These are phyloP conservation scores for Pezicula carpinea DNA, from an alignment of 2,329 filamentous ascomycete species.

Conservation along the genomic window DNA sequence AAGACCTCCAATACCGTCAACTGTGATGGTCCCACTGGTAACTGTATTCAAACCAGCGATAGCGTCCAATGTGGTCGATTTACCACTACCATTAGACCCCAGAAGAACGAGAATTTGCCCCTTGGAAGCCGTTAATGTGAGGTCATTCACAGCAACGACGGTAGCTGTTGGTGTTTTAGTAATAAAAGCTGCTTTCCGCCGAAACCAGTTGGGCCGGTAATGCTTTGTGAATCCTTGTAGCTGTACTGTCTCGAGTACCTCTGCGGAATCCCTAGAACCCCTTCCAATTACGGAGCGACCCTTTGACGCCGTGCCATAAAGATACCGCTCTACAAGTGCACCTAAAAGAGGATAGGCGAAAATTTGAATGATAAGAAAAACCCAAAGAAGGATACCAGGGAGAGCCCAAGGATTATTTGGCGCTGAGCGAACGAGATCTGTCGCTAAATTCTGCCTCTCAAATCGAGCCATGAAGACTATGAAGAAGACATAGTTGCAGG, in stretches of 20 bases:
- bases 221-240: constrained; percentile 73
- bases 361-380: constrained; percentile 74
- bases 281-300: constrained; percentile 48
- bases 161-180: constrained; percentile 46
- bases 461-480: constrained; percentile 71
- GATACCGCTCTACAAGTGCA: constrained; percentile 64
- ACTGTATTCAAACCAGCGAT: constrained; percentile 79
- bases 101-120: constrained; percentile 84
- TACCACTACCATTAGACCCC: constrained; percentile 86
- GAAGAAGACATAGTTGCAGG: constrained; percentile 85
- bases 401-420: constrained; percentile 64
- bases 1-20: constrained; percentile 73
- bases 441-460: constrained; percentile 55
- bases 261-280: constrained; percentile 5
- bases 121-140: constrained; percentile 66
- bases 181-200: constrained; percentile 35
- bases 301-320: constrained; percentile 71
- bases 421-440: constrained; percentile 57
- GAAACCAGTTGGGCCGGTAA: constrained; percentile 63
- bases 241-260: constrained; percentile 50
- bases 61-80: constrained; percentile 83
- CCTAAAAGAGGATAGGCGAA: constrained; percentile 73
- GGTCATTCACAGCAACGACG: constrained; percentile 72
- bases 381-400: constrained; percentile 71
- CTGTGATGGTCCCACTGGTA: constrained; percentile 69